Evolutionary conservation across 2,329 filamentous ascomycete genomes (phyloP), one percentile per base, ranked within the genome.

Genomic region (Graphium sp.): DNA sequence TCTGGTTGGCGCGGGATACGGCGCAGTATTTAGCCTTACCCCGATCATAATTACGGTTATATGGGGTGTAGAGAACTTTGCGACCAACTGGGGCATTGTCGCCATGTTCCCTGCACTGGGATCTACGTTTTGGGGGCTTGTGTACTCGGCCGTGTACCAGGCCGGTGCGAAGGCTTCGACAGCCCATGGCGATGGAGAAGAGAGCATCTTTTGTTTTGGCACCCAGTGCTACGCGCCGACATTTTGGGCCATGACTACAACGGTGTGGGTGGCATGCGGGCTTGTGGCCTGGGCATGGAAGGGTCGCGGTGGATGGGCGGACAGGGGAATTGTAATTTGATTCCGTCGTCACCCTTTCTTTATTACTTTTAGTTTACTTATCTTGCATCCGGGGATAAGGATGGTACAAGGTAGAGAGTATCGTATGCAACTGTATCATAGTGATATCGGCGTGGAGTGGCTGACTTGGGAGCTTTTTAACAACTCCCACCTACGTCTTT

Each of bases 31-130:
- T 57, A 79, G 73, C 26, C 65, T 95, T 5, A 79, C 80, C 0
- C 89, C 89, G 3, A 85, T 95, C 38, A 81, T 95, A 32, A 78
- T 94, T 40, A 83, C 76, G n/a, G 84, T 94, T 7, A 87, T 98
- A 25, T 98, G 89, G 89, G 89, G 89, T 16, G 84, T 93, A 0
- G 85, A 95, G 57, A 98, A 95, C 48, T 95, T 98, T 47, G 89
- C 83, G 33, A 98, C 89, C 1, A 95, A 98, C 43, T 98, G 87
- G 74, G 89, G 89, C 7, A 85, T 95, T 35, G 74, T 95, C 6
- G 84, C 85, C 23, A 89, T 91, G 61, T 74, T 87, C 32, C 89
- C 89, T 3, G 89, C 89, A 0, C 54, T 79, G 0, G 89, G 87
- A 0, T 84, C 87, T 0, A 83, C 83, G 0, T 64, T 93, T 18